Evolutionary conservation across 2,329 filamentous ascomycete species (phyloP), one percentile per base, ranked within the genome.

Genomic region (Diplodia sapinea): DNA sequence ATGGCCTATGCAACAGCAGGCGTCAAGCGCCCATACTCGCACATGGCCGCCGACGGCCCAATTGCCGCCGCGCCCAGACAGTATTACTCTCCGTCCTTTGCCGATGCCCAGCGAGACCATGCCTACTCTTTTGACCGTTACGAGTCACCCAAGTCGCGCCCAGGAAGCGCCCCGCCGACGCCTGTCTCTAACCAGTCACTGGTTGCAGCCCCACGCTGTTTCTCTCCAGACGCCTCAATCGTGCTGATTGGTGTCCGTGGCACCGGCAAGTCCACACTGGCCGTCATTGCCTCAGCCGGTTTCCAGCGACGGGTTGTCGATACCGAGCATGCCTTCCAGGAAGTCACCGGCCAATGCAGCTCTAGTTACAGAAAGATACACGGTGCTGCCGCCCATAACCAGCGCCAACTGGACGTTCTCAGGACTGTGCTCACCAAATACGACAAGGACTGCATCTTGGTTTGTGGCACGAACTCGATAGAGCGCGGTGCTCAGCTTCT

Each of bases 211-310:
- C 70, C 72, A 67, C 80, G 73, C 54, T 73, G 74, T 20, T 91
- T 90, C 73, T 79, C 82, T 9, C 76, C 83, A 11, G 85, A 91
- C 80, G 88, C 89, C 1, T 92, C 91, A 1, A 87, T 94, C 66
- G 85, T 93, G 7, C 82, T 94, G 20, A 85, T 91, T 26, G 91
- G 91, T 2, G 88, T 92, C 67, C 87, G 89, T 15, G 91, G 91
- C 12, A 87, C 89, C 5, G 91, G 91, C 17, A 93, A 93, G 77
- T 90, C 90, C 1, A 92, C 89, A 1, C 81, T 94, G 12, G 91
- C 89, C 15, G 86, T 94, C 57, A 92, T 94, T 70, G 89, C 90
- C 6, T 90, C 90, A 0, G 88, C 88, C 8, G 89, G 89, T 59
- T 88, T 91, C 76, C 86, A 87, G 65, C 84, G 89, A 50, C 87